Percentiles rank a stretch among this genome's conserved stretches.
Conservation (phyloP, 2,329 filamentous ascomycete species). For the Colletotrichum sp. region DNA sequence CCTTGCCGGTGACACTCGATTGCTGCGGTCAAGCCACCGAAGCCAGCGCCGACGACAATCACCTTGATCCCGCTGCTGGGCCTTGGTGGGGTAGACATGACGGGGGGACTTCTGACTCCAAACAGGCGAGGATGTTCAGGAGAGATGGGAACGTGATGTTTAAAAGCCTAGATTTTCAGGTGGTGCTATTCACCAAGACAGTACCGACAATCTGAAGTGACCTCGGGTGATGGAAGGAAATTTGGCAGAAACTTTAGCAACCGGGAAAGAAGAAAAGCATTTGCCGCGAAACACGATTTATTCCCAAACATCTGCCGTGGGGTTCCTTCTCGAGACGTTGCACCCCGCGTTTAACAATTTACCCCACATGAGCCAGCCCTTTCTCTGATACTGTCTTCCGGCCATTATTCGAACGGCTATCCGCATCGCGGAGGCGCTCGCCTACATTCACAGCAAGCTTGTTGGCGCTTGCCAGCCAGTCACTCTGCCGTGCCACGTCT, state of each 20-base stretch:
- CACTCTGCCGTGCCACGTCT: neutral
- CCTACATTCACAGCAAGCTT: neutral
- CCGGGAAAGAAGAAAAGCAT: conserved; percentile 41
- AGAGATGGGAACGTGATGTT: neutral
- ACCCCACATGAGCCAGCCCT: neutral
- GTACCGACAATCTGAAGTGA: neutral
- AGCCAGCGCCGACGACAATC: neutral
- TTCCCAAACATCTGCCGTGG: neutral
- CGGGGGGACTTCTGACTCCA: neutral
- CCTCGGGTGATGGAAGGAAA: neutral
- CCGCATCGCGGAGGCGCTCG: neutral
- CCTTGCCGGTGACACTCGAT: conserved; percentile 68
- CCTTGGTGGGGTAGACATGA: neutral
- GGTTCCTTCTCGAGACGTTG: neutral
- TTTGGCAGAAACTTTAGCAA: conserved; percentile 31
- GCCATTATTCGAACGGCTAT: conserved; percentile 21
- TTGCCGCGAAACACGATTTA: neutral
- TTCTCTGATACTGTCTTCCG: conserved; percentile 26
- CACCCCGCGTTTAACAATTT: neutral
- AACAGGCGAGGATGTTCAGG: accelerated
- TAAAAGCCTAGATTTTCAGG: neutral
- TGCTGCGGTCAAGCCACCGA: conserved; percentile 57
- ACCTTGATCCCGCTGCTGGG: neutral
- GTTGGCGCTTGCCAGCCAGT: neutral
- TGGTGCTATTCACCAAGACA: neutral